Percentiles rank a stretch among this genome's conserved stretches.
These are phyloP conservation scores for Fusarium kyushuense DNA, from an alignment of 2,329 filamentous ascomycete species.

Conservation along the genomic window DNA sequence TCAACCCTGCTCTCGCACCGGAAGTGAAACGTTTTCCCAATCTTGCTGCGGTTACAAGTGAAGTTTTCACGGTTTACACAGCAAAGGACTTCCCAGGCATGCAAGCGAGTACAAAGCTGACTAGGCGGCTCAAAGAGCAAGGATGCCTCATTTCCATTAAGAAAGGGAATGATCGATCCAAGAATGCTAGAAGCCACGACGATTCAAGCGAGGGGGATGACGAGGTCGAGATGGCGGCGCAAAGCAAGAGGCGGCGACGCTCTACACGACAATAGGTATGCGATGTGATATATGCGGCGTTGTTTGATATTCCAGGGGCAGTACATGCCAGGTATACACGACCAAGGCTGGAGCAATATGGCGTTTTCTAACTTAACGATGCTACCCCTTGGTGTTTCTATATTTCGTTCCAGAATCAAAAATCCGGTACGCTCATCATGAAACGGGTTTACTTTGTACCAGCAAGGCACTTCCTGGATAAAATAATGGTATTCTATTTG, in stretches of 20 bases:
- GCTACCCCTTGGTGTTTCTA: slow-evolving; percentile 7
- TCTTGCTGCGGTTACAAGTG: slow-evolving; percentile 68
- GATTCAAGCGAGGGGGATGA: slow-evolving; percentile 61
- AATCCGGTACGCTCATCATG: slow-evolving; percentile 26
- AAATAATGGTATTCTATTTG: slow-evolving; percentile 15
- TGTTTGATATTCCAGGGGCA: slow-evolving; percentile 17
- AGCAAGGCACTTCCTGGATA: slow-evolving; percentile 19
- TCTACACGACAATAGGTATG: slow-evolving; percentile 32
- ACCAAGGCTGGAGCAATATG: slow-evolving; percentile 21
- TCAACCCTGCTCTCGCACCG: slow-evolving; percentile 71
- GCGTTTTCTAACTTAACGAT: slow-evolving; percentile 13
- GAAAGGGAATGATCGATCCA: slow-evolving; percentile 79
- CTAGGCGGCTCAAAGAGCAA: slow-evolving; percentile 80
- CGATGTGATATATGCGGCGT: slow-evolving; percentile 32
- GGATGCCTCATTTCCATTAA: slow-evolving; percentile 88
- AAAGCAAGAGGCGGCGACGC: slow-evolving; percentile 44
- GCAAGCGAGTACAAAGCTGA: slow-evolving; percentile 79
- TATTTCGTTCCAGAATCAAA: background rate
- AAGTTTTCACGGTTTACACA: slow-evolving; percentile 83
- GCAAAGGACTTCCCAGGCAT: slow-evolving; percentile 90
- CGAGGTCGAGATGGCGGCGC: slow-evolving; percentile 36
- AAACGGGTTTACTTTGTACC: slow-evolving; percentile 29
- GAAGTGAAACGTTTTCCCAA: slow-evolving; percentile 60
- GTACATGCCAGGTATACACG: slow-evolving; percentile 23
- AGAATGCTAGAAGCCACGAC: slow-evolving; percentile 54